Base-by-base conservation (phyloP, 2,329 filamentous ascomycete genomes). In the Coniella vitis region DNA sequence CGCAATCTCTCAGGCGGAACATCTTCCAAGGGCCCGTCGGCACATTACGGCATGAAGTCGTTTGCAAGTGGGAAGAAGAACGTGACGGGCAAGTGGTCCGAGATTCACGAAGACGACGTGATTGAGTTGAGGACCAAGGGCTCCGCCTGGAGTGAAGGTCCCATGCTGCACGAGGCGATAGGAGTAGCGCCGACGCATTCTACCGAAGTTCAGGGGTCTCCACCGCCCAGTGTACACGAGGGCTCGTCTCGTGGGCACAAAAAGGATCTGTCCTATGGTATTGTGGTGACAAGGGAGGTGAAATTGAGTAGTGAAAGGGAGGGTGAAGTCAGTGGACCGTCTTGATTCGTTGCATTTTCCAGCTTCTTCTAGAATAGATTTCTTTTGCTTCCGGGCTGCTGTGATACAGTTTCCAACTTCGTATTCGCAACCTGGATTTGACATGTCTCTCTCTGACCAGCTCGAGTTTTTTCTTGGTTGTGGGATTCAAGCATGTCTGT, bases 41-140 rank as follows among this genome's bases (percentile, higher is more conserved):
- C 40, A 2, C 40, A 42, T 29, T 48, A 43, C 7, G 41, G 37
- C 7, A 36, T 42, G 29, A 51, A 43, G 35, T 44, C 49, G 14
- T 40, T 40, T 14, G 17, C 25, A 3, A 45, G 45, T 35, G 47
- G 22, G 29, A 46, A 29, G 31, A 42, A 40, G 36, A 22, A 16
- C 17, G 36, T 10, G 10, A 31, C 22, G 14, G 4, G 10, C 19
- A 34, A 16, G 16, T 32, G 22, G 25, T 40, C 17, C 25, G 22
- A 48, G 32, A 35, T 37, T 14, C 43, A 35, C 4, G 38, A 39
- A 7, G 49, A 51, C 12, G 49, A 51, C 21, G 36, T 40, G 8
- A 48, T 51, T 21, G 49, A 51, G 37, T 40, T 51, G 9, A 51
- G 45, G n/a, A 36, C 36, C 35, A 29, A 51, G 25, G 40, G 43